Conservation (phyloP, 2,329 filamentous ascomycete genomes). For the Alternaria triticina region DNA sequence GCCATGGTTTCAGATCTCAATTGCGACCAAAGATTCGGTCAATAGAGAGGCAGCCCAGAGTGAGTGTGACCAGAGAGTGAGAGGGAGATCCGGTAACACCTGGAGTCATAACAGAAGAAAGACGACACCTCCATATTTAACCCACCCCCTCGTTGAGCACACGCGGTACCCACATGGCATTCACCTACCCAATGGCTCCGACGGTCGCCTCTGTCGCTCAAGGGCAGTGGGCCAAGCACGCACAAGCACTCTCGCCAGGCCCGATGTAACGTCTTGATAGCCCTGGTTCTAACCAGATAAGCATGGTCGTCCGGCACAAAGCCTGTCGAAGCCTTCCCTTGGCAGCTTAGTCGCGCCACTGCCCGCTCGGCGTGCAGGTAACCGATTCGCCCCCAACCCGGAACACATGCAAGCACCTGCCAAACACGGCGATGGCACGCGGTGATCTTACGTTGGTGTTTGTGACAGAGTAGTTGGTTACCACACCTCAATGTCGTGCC, state of each 20-base stretch:
- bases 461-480: constrained; percentile 8
- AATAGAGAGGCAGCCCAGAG: constrained; percentile 7
- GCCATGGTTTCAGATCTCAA: constrained; percentile 26
- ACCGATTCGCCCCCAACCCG: constrained; percentile 8
- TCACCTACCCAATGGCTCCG: constrained; percentile 17
- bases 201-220: constrained; percentile 18
- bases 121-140: constrained; percentile 35
- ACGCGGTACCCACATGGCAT: background rate
- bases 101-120: constrained; percentile 9
- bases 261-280: constrained; percentile 44
- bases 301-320: constrained; percentile 23
- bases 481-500: constrained; percentile 9
- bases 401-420: constrained; percentile 31
- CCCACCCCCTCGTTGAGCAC: constrained; percentile 14
- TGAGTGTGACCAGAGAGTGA: constrained; percentile 4
- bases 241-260: constrained; percentile 30
- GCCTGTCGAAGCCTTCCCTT: constrained; percentile 34
- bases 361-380: constrained; percentile 6
- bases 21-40: constrained; percentile 18
- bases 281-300: constrained; percentile 13
- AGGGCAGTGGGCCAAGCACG: constrained; percentile 24
- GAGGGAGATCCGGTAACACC: constrained; percentile 17
- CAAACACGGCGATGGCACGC: constrained; percentile 16
- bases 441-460: constrained; percentile 31
- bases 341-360: constrained; percentile 34